A percentile compares a stretch with the other conserved stretches of the same genome.
phyloP scores from a whole-genome alignment of 2,329 filamentous ascomycete genomes.

The Daldinia sp. region DNA sequence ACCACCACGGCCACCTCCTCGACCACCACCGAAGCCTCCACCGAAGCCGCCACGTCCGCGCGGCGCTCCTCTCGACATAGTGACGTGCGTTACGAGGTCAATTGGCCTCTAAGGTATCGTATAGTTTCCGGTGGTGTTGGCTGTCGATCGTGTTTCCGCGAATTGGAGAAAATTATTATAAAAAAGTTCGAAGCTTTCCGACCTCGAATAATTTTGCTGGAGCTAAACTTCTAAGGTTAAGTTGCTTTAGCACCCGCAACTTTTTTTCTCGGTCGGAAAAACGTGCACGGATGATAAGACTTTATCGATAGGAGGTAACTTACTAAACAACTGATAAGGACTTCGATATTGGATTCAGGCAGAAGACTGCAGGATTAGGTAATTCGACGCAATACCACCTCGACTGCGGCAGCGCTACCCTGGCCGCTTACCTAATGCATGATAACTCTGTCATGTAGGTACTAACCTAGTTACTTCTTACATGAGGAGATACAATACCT shows the following conservation, averaged over 20 bases:
- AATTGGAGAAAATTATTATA: background rate
- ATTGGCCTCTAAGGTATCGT: constrained; percentile 13
- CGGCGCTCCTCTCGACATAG: constrained; percentile 48
- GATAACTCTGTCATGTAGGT: too few species aligned
- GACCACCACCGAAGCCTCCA: constrained; percentile 38
- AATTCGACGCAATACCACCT: background rate
- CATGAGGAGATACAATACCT: too few species aligned
- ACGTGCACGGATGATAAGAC: constrained; percentile 11
- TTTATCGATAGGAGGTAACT: constrained; percentile 9
- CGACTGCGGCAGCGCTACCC: too few species aligned
- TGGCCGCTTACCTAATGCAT: too few species aligned
- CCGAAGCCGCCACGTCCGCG: constrained; percentile 46
- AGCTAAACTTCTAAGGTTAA: constrained; percentile 16
- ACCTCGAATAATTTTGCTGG: constrained; percentile 25
- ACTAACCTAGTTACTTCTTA: too few species aligned
- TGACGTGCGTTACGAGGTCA: constrained; percentile 21
- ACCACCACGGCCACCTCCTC: constrained; percentile 40
- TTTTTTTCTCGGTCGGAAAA: constrained; percentile 34
- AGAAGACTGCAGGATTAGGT: background rate
- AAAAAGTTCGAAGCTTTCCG: background rate
- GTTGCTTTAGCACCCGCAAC: too few species aligned
- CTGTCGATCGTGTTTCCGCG: constrained; percentile 11
- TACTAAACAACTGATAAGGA: background rate
- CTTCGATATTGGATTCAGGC: too few species aligned
- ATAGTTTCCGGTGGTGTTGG: background rate